These are phyloP conservation scores for Leccinum pellstonianum DNA, from an alignment of 768 basidiomycete species.

Conservation along the genomic window DNA sequence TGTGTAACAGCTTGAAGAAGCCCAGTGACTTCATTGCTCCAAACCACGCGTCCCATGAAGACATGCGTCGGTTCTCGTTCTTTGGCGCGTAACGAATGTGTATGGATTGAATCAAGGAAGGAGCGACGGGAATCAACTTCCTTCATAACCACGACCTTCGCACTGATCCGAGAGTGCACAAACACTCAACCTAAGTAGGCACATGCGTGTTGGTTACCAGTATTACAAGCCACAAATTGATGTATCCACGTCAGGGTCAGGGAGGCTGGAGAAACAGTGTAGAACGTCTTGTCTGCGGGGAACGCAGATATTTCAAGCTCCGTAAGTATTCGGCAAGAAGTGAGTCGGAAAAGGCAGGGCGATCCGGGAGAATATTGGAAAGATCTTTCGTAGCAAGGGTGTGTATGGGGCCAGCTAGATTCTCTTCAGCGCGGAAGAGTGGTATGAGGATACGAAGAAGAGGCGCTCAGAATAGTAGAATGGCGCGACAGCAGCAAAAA, in stretches of 20 bases:
- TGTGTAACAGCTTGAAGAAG: conserved; percentile 55
- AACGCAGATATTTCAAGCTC: conserved; percentile 55
- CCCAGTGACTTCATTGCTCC: conserved; percentile 53
- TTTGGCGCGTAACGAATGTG: conserved; percentile 46
- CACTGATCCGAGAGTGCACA: conserved; percentile 62
- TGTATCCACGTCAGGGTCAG: conserved; percentile 56
- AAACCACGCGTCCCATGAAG: conserved; percentile 55
- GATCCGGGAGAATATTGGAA: conserved; percentile 61
- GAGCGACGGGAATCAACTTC: conserved; percentile 50
- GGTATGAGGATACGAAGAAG: conserved; percentile 69
- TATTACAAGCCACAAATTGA: conserved; percentile 57
- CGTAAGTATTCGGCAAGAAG: conserved; percentile 59
- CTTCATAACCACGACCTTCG: conserved; percentile 44
- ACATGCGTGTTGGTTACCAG: conserved; percentile 63
- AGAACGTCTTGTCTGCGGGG: conserved; percentile 50
- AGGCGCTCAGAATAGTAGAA: conserved; percentile 80
- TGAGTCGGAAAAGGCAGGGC: conserved; percentile 54
- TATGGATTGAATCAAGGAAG: conserved; percentile 55
- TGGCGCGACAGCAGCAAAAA: conserved; percentile 64
- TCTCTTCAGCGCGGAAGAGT: conserved; percentile 69
- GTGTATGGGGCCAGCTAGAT: conserved; percentile 53
- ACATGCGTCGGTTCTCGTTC: conserved; percentile 54
- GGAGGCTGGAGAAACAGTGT: conserved; percentile 60
- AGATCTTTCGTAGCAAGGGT: conserved; percentile 53
- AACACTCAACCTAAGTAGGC: conserved; percentile 50